These are phyloP conservation scores for Pichia gijzeniarum DNA, from an alignment of 805 yeast genomes.

Conservation along the genomic window DNA sequence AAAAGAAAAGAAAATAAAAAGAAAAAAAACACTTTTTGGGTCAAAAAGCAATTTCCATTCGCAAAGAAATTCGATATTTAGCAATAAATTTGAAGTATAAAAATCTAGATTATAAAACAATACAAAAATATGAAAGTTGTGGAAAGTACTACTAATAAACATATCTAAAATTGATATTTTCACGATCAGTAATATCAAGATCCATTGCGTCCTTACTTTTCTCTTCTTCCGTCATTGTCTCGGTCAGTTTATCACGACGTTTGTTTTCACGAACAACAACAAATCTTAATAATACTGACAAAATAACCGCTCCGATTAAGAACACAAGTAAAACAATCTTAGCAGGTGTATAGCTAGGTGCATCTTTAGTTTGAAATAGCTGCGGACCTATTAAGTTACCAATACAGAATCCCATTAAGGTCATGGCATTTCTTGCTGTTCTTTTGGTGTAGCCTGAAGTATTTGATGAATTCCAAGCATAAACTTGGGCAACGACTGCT, in stretches of 20 bases:
- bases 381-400: slow-evolving; percentile 49
- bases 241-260: slow-evolving; percentile 2
- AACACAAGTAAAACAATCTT: slow-evolving; percentile 32
- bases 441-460: slow-evolving; percentile 48
- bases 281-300: slow-evolving; percentile 2
- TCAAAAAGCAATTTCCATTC: too few relatives aligned
- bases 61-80: too few relatives aligned
- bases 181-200: not conserved
- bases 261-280: slow-evolving; percentile 4
- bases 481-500: slow-evolving; percentile 17
- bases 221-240: not conserved
- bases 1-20: too few relatives aligned
- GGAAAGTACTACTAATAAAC: slow-evolving; percentile 4
- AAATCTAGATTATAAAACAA: too few relatives aligned
- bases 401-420: slow-evolving; percentile 40
- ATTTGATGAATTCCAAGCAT: slow-evolving; percentile 29
- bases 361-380: slow-evolving; percentile 40
- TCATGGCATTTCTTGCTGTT: slow-evolving; percentile 38
- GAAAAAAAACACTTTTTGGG: too few relatives aligned
- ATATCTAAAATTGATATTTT: not conserved
- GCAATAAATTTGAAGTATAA: too few relatives aligned
- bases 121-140: too few relatives aligned
- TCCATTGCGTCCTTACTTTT: not conserved
- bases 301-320: not conserved
- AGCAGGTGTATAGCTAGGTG: slow-evolving; percentile 41